Conservation (phyloP, 1,139 yeast genomes). For the Wickerhamomyces sp. region DNA sequence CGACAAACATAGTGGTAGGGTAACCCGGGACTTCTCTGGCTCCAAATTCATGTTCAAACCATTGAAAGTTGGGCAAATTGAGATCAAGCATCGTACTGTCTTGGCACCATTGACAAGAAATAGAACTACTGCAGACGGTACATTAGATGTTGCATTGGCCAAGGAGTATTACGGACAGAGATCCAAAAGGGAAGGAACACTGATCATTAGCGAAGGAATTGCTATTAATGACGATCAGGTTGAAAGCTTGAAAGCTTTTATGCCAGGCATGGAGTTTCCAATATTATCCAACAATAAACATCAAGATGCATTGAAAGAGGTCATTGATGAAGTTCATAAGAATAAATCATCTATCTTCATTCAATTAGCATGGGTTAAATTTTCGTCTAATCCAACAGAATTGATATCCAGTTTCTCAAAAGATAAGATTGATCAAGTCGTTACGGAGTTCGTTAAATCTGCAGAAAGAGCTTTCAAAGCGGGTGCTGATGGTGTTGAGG, state of each 20-base stretch:
- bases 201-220: constrained; percentile 39
- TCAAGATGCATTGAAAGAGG: constrained; percentile 43
- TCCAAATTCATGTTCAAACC: constrained; percentile 33
- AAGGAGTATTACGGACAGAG: constrained; percentile 48
- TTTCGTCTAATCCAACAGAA: constrained; percentile 25
- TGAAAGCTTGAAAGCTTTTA: constrained; percentile 1
- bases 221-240: constrained; percentile 10
- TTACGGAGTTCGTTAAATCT: constrained; percentile 31
- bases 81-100: constrained; percentile 33
- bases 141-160: constrained; percentile 16
- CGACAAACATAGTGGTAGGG: too few species aligned
- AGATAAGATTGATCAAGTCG: constrained; percentile 32
- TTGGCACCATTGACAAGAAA: constrained; percentile 44
- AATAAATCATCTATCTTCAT: constrained; percentile 45
- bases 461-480: constrained; percentile 35
- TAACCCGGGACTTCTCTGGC: too few species aligned
- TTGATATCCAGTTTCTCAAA: constrained; percentile 31
- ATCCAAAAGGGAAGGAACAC: constrained; percentile 45
- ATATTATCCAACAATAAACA: constrained; percentile 33
- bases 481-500: constrained; percentile 34
- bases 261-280: constrained; percentile 2
- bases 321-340: constrained; percentile 46
- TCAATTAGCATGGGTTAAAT: constrained; percentile 66
- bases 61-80: constrained; percentile 35
- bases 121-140: constrained; percentile 35